phyloP scores from a whole-genome alignment of 169 alveolate genomes.

The Condylostoma magnum region DNA sequence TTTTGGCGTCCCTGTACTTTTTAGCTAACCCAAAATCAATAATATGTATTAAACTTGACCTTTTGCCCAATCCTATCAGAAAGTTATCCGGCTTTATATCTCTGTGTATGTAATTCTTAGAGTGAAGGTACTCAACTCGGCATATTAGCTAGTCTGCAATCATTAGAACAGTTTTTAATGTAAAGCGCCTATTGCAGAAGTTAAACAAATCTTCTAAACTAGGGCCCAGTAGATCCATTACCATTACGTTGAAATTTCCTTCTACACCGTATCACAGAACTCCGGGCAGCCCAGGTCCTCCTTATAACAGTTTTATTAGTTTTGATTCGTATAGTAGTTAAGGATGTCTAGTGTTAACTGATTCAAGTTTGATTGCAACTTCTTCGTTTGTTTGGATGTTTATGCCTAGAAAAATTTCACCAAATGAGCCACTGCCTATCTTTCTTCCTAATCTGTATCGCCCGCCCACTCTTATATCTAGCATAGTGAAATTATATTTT shows the following conservation, averaged over 20 bases:
- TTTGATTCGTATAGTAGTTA: conserved; percentile 53
- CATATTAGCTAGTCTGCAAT: conserved; percentile 45
- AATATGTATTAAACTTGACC: conserved; percentile 46
- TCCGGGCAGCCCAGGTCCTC: conserved; percentile 54
- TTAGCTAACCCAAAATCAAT: conserved; percentile 74
- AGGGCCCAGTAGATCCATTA: conserved; percentile 57
- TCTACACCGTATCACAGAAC: conserved; percentile 36
- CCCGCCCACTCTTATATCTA: conserved; percentile 42
- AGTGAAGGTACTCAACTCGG: conserved; percentile 74
- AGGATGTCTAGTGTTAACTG: conserved; percentile 40
- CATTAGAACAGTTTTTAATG: conserved; percentile 39
- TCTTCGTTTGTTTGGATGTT: conserved; percentile 44
- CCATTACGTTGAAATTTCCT: conserved; percentile 41
- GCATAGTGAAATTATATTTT: too few species aligned
- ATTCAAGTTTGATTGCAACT: conserved; percentile 70
- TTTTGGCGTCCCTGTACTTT: conserved; percentile 61
- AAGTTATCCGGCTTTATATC: conserved; percentile 85
- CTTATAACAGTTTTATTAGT: conserved; percentile 50
- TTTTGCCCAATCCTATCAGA: conserved; percentile 69
- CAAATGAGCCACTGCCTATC: conserved; percentile 84
- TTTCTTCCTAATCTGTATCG: conserved; percentile 47
- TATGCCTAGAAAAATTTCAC: conserved; percentile 69
- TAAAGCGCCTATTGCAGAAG: conserved; percentile 32
- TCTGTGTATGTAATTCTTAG: conserved; percentile 71
- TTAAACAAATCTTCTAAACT: conserved; percentile 41